Conservation (phyloP, 352 stramenopile genomes). For the Achlya hypogyna region DNA sequence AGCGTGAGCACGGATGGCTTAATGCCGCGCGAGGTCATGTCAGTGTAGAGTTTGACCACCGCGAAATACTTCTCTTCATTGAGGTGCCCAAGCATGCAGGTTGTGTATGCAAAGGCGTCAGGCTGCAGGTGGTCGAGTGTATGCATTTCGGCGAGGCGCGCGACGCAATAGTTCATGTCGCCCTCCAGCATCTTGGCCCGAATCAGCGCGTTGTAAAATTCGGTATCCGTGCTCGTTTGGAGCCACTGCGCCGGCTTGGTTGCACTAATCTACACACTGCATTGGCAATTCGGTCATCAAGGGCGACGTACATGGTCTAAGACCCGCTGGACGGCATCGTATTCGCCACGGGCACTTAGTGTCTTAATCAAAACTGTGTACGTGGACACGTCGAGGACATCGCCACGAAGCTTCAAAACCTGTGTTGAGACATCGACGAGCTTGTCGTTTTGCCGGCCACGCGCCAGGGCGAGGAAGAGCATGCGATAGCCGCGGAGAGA, state of each 20-base stretch:
- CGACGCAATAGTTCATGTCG: constrained; percentile 23
- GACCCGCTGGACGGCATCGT: constrained; percentile 57
- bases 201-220: constrained; percentile 19
- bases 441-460: constrained; percentile 35
- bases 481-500: constrained; percentile 46
- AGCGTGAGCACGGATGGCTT: constrained; percentile 1
- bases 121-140: constrained; percentile 45
- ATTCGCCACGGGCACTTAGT: constrained; percentile 38
- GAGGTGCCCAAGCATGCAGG: constrained; percentile 43
- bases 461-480: constrained; percentile 45
- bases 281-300: not conserved
- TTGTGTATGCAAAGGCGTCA: constrained; percentile 59
- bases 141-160: constrained; percentile 25
- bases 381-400: constrained; percentile 35
- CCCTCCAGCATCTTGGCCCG: constrained; percentile 31
- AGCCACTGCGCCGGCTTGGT: not conserved
- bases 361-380: constrained; percentile 56
- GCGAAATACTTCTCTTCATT: constrained; percentile 36
- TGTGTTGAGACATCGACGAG: constrained; percentile 41
- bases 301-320: not conserved
- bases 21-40: constrained; percentile 35
- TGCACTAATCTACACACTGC: constrained; percentile 2
- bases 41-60: constrained; percentile 48
- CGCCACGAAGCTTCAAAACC: constrained; percentile 25
- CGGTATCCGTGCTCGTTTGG: constrained; percentile 7